Conservation (phyloP, 139 green algal genomes). For the Nannochloris sp. region DNA sequence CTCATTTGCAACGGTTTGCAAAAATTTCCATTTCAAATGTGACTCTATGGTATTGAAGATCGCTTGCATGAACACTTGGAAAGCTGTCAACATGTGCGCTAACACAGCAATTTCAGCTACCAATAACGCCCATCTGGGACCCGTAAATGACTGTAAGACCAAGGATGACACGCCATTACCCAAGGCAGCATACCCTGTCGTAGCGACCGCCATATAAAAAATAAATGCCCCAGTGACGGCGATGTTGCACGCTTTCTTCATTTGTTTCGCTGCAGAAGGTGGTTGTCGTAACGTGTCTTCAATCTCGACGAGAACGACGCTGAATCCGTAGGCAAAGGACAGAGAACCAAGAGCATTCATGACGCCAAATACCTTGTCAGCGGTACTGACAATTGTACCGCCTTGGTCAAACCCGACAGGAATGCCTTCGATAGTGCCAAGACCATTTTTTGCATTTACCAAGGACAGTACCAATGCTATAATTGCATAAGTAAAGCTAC, state of each 20-base stretch:
- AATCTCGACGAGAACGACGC: conserved; percentile 6
- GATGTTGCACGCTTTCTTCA: conserved; percentile 16
- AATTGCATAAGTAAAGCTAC: conserved; percentile 20
- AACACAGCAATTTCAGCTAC: conserved; percentile 29
- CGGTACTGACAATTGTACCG: neutral
- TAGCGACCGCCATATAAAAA: conserved; percentile 30
- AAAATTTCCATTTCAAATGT: neutral
- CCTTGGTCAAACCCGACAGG: neutral
- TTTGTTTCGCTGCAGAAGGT: conserved; percentile 15
- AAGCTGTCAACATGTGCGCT: conserved; percentile 31
- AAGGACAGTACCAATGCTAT: conserved; percentile 12
- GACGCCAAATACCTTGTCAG: conserved; percentile 19
- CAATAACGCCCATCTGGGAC: conserved; percentile 11
- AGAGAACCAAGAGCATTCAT: conserved; percentile 30
- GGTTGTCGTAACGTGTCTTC: conserved; percentile 34
- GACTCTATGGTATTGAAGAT: conserved; percentile 23
- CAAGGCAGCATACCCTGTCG: conserved; percentile 28
- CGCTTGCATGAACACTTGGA: conserved; percentile 28
- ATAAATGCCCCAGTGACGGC: conserved; percentile 17
- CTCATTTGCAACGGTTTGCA: neutral
- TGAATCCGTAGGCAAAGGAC: conserved; percentile 21
- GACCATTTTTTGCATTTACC: conserved; percentile 6
- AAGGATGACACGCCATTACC: conserved; percentile 26
- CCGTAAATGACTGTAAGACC: conserved; percentile 18
- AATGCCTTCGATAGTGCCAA: neutral